Conservation (phyloP, 2,329 filamentous ascomycete genomes). For the Paraconiothyrium sp. region DNA sequence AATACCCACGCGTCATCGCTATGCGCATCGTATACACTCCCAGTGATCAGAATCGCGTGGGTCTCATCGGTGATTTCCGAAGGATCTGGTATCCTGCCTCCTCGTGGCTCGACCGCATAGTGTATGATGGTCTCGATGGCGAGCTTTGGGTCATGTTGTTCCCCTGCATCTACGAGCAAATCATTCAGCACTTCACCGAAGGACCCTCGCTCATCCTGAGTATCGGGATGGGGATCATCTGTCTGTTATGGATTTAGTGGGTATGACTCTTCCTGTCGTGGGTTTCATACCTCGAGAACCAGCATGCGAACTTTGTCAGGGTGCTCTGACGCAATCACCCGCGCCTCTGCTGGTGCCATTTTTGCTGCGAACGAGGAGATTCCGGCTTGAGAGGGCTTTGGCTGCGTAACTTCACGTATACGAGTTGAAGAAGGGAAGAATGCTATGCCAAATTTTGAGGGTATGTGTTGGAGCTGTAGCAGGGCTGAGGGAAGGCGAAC, state of each 20-base stretch:
- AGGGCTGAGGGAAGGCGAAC: neutral
- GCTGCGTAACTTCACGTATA: neutral
- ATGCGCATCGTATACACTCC: slow-evolving; percentile 60
- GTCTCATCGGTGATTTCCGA: slow-evolving; percentile 59
- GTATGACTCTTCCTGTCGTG: neutral
- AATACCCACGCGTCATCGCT: slow-evolving; percentile 56
- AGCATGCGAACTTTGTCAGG: slow-evolving; percentile 56
- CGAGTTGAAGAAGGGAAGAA: neutral
- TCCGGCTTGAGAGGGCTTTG: neutral
- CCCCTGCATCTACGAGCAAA: slow-evolving; percentile 62
- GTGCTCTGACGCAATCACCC: slow-evolving; percentile 35
- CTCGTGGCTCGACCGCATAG: slow-evolving; percentile 60
- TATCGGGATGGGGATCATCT: slow-evolving; percentile 64
- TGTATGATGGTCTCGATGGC: slow-evolving; percentile 64
- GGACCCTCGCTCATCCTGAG: slow-evolving; percentile 58
- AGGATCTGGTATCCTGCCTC: slow-evolving; percentile 54
- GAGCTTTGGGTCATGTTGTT: slow-evolving; percentile 62
- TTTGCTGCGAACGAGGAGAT: slow-evolving; percentile 7
- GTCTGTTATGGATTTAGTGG: slow-evolving; percentile 44
- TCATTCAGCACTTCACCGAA: slow-evolving; percentile 65
- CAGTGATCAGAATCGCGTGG: slow-evolving; percentile 58
- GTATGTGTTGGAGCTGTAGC: neutral
- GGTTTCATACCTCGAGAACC: slow-evolving; percentile 59
- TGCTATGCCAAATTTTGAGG: neutral
- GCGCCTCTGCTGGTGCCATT: slow-evolving; percentile 37